A percentile compares a stretch with the other conserved stretches of the same genome.
Evolutionary conservation across 192 early-diverging fungal species (phyloP).

Genomic region (Entomortierella chlamydospora): DNA sequence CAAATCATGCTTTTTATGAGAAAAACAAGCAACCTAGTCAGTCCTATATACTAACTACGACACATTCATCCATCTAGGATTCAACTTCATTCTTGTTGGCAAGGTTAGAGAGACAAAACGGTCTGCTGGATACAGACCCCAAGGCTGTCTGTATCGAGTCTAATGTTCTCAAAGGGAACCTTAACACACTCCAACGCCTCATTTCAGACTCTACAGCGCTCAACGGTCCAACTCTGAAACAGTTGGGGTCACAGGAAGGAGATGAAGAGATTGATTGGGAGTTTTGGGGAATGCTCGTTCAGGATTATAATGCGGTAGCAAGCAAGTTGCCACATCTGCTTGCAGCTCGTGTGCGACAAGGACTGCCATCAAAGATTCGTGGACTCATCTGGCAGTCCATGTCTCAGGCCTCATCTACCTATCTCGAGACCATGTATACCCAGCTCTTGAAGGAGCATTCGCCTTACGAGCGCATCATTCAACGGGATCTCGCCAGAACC

Average conservation of each 20-base stretch:
- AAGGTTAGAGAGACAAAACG: constrained; percentile 69
- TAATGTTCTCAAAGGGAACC: constrained; percentile 66
- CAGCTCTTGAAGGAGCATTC: constrained; percentile 80
- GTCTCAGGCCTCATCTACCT: constrained; percentile 82
- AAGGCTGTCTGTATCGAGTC: constrained; percentile 72
- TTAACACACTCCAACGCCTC: constrained; percentile 62
- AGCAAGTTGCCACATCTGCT: constrained; percentile 75
- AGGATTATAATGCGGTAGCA: constrained; percentile 79
- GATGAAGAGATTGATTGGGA: constrained; percentile 70
- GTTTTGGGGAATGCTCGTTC: constrained; percentile 87
- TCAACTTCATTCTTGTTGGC: constrained; percentile 68
- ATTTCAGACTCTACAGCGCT: constrained; percentile 53
- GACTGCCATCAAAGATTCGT: constrained; percentile 86
- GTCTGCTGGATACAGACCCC: constrained; percentile 66
- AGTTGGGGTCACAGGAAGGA: constrained; percentile 18
- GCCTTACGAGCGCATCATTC: constrained; percentile 91
- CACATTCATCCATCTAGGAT: constrained; percentile 44
- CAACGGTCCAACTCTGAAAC: constrained; percentile 16
- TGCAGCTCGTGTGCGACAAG: constrained; percentile 77
- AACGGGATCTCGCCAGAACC: constrained; percentile 91
- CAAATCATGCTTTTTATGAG: background rate
- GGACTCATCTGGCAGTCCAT: constrained; percentile 94
- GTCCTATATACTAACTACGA: background rate
- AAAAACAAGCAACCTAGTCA: background rate
- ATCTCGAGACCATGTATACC: constrained; percentile 84